Conservation (phyloP, 1,284 basidiomycete genomes). For the Moesziomyces sp. region DNA sequence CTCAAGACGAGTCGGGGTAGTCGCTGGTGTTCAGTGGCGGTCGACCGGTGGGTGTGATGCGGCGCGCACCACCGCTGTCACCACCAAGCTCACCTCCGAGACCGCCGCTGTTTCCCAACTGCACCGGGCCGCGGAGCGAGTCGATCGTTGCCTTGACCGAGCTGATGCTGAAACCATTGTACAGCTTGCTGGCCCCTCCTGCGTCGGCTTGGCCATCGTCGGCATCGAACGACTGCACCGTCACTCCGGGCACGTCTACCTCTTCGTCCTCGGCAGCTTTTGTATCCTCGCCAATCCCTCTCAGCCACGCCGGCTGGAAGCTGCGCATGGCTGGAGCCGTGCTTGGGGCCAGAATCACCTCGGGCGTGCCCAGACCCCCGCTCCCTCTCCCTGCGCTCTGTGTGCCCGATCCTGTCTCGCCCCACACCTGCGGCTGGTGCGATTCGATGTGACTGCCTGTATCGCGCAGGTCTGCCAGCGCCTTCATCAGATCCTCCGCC, state of each 20-base stretch:
- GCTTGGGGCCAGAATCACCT: slow-evolving; percentile 36
- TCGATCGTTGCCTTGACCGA: slow-evolving; percentile 64
- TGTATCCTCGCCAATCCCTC: slow-evolving; percentile 1
- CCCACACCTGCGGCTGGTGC: slow-evolving; percentile 38
- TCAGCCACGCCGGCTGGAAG: slow-evolving; percentile 32
- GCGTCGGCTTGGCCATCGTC: slow-evolving; percentile 17
- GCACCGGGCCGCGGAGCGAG: slow-evolving; percentile 47
- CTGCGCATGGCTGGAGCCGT: slow-evolving; percentile 19
- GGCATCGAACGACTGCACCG: slow-evolving; percentile 55
- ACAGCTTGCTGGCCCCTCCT: slow-evolving; percentile 25
- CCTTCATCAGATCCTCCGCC: slow-evolving; percentile 83
- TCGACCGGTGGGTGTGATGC: slow-evolving; percentile 56
- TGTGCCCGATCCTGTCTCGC: slow-evolving; percentile 6
- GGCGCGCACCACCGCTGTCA: slow-evolving; percentile 10
- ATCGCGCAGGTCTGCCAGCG: slow-evolving; percentile 58
- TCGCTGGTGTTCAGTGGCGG: slow-evolving; percentile 43
- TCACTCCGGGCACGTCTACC: slow-evolving; percentile 54
- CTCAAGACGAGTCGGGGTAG: slow-evolving; percentile 7
- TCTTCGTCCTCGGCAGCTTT: slow-evolving; percentile 9
- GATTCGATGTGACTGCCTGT: slow-evolving; percentile 48
- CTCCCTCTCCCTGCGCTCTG: slow-evolving; percentile 2
- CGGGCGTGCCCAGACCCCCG: slow-evolving; percentile 30
- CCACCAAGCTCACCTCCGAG: slow-evolving; percentile 9
- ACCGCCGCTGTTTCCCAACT: not conserved
- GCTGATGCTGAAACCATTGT: slow-evolving; percentile 55